These are phyloP conservation scores for Cotoneaster glaucophyllus DNA, from an alignment of 306 rosid species.

Conservation along the genomic window DNA sequence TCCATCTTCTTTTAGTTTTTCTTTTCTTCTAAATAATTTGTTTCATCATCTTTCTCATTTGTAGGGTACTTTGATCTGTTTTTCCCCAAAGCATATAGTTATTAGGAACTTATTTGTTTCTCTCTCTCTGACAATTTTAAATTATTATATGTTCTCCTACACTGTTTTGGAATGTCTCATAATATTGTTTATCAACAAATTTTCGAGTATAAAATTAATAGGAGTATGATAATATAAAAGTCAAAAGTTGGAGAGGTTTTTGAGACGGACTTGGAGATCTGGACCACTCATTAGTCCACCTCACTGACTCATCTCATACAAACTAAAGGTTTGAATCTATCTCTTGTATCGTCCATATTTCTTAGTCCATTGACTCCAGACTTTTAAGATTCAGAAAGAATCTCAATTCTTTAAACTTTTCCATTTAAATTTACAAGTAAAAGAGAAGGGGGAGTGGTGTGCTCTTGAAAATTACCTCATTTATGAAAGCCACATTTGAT, in stretches of 20 bases:
- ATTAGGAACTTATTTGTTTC: background rate
- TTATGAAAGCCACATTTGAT: background rate
- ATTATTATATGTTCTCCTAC: background rate
- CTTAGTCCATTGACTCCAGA: fast-evolving
- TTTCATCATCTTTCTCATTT: background rate
- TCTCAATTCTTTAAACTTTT: background rate
- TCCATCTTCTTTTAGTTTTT: conserved; percentile 3
- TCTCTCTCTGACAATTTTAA: no score
- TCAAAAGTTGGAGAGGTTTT: background rate
- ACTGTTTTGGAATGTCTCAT: conserved; percentile 4
- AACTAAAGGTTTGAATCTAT: no score
- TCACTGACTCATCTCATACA: no score
- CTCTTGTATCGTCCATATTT: no score
- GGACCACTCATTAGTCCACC: no score
- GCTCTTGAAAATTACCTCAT: background rate
- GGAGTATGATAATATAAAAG: background rate
- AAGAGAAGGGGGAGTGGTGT: background rate
- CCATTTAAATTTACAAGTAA: background rate
- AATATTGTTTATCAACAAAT: background rate
- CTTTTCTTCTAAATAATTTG: background rate
- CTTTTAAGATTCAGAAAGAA: no score
- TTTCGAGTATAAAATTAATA: background rate
- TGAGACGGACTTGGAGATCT: no score
- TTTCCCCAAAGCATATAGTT: background rate
- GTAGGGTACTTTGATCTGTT: conserved; percentile 8